Conservation (phyloP, 2,329 filamentous ascomycete genomes). For the Thermothelomyces thermophilus region DNA sequence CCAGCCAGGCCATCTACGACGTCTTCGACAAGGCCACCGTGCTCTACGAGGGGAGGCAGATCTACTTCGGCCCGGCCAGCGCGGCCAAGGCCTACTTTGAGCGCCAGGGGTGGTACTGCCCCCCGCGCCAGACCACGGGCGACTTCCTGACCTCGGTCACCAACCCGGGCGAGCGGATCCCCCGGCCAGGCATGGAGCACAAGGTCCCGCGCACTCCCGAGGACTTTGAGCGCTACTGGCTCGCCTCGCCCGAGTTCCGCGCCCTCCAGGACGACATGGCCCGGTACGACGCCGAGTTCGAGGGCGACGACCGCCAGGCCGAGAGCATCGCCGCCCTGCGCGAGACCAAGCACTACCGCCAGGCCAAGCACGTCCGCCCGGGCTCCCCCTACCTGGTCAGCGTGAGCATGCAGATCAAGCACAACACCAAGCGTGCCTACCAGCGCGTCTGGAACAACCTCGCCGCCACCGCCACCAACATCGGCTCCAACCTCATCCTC, state of each 20-base stretch:
- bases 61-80: slow-evolving; percentile 62
- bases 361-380: slow-evolving; percentile 20
- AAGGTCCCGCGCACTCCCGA: slow-evolving; percentile 49
- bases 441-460: slow-evolving; percentile 28
- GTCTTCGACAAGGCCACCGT: slow-evolving; percentile 68
- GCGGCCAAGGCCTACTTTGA: slow-evolving; percentile 53
- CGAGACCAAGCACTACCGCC: slow-evolving; percentile 14
- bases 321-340: slow-evolving; percentile 14
- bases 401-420: slow-evolving; percentile 17
- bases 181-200: slow-evolving; percentile 49
- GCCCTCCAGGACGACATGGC: slow-evolving; percentile 17
- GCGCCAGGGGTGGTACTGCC: slow-evolving; percentile 53
- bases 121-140: slow-evolving; percentile 51
- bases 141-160: slow-evolving; percentile 65
- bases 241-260: slow-evolving; percentile 16
- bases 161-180: slow-evolving; percentile 57
- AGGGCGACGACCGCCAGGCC: slow-evolving; percentile 3
- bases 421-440: slow-evolving; percentile 17
- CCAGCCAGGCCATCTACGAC: slow-evolving; percentile 20
- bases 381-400: slow-evolving; percentile 21
- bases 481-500: slow-evolving; percentile 55
- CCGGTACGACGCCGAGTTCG: slow-evolving; percentile 15
- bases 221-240: slow-evolving; percentile 49
- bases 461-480: slow-evolving; percentile 32
- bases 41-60: slow-evolving; percentile 69